These are phyloP conservation scores for Hyphodiscus sp. DNA, from an alignment of 2,329 filamentous ascomycete genomes.

Conservation along the genomic window DNA sequence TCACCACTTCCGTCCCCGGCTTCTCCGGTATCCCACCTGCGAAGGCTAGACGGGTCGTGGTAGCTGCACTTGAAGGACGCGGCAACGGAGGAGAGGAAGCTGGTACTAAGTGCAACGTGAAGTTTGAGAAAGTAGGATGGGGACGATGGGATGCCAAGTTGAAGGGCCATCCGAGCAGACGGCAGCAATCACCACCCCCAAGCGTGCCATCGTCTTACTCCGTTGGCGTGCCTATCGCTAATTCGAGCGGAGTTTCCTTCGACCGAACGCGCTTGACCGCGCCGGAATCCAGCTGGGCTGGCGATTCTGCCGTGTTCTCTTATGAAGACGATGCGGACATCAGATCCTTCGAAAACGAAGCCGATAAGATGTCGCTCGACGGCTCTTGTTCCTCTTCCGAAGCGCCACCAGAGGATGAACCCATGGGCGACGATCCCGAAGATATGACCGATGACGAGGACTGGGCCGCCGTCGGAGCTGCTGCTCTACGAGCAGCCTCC, in stretches of 20 bases:
- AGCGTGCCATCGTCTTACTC: constrained; percentile 37
- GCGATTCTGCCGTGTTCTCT: constrained; percentile 69
- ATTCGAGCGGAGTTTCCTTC: constrained; percentile 36
- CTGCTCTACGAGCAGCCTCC: constrained; percentile 66
- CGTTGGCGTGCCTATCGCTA: constrained; percentile 51
- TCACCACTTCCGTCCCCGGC: constrained; percentile 88
- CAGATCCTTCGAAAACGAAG: constrained; percentile 74
- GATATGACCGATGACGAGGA: constrained; percentile 94
- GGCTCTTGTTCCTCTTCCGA: constrained; percentile 73
- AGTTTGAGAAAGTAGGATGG: constrained; percentile 96
- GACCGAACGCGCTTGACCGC: constrained; percentile 44
- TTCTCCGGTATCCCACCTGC: constrained; percentile 84
- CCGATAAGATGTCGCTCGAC: constrained; percentile 90
- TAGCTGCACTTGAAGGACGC: constrained; percentile 83
- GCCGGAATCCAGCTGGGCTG: constrained; percentile 56
- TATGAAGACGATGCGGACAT: constrained; percentile 58
- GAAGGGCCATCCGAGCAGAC: constrained; percentile 50
- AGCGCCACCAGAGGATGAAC: constrained; percentile 56
- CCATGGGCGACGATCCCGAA: constrained; percentile 68
- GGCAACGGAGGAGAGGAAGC: constrained; percentile 50
- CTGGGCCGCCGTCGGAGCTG: constrained; percentile 85
- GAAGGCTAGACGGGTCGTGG: constrained; percentile 85
- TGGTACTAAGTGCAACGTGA: constrained; percentile 61
- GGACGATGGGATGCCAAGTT: constrained; percentile 86
- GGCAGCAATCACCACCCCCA: constrained; percentile 37